phyloP scores from a whole-genome alignment of 768 basidiomycete genomes.

The Dictyophora rubrovolvata region DNA sequence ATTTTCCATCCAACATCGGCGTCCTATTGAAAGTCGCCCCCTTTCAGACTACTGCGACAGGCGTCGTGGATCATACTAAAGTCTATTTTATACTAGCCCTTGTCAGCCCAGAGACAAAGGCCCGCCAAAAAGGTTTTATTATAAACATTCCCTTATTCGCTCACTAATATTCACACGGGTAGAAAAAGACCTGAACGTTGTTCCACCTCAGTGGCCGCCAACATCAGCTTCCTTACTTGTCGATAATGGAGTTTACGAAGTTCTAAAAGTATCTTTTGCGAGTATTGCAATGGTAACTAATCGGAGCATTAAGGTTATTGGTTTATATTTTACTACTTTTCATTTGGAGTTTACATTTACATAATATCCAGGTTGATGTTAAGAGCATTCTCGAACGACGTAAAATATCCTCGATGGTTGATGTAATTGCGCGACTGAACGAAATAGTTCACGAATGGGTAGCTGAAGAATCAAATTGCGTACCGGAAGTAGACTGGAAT shows the following conservation, averaged over 20 bases:
- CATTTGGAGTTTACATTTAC: conserved; percentile 2
- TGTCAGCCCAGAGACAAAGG: conserved; percentile 54
- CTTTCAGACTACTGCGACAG: conserved; percentile 32
- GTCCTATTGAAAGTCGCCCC: conserved; percentile 61
- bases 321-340: conserved; percentile 3
- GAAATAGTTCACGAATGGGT: conserved; percentile 49
- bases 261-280: conserved; percentile 51
- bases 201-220: conserved; percentile 77
- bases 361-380: conserved; percentile 48
- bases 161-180: not conserved
- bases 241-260: conserved; percentile 53
- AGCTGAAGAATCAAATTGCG: conserved; percentile 17
- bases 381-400: conserved; percentile 58
- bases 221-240: conserved; percentile 34
- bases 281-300: conserved; percentile 72
- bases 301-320: conserved; percentile 54
- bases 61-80: conserved; percentile 37
- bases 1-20: conserved; percentile 61
- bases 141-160: not conserved
- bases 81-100: conserved; percentile 64
- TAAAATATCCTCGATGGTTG: conserved; percentile 50
- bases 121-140: conserved; percentile 37
- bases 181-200: conserved; percentile 49
- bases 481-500: conserved; percentile 80
- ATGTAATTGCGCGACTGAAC: conserved; percentile 42